Base-by-base conservation (phyloP, 208 protist genomes). In the Crithidia acanthocephali region DNA sequence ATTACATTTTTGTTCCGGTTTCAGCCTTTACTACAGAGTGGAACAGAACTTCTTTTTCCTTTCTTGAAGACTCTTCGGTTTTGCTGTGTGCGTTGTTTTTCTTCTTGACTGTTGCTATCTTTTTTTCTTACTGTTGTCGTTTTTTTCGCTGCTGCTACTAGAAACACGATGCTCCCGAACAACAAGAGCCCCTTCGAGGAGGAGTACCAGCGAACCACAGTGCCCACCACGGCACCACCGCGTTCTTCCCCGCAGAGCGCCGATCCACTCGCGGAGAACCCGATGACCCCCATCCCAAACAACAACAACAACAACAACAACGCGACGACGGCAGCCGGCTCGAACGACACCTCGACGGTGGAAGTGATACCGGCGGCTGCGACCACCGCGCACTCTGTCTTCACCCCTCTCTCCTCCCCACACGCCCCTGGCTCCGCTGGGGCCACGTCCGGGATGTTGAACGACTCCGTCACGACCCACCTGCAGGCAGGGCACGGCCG, bases 151-250 rank as follows among this genome's bases (percentile, higher is more conserved):
- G 35, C 11, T 40, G 35, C 35, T 40, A 13, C 11, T 40, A n/a
- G n/a, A n/a, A n/a, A n/a, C n/a, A n/a, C n/a, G n/a, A 78, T 78
- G 72, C 72, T 78, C 22, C 56, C 40, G 40, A 62, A 56, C 57
- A 61, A 44, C 25, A 20, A 55, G 5, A 78, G 56, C 44, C 72
- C 72, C 27, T 78, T 72, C 51, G 72, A 78, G 37, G 72, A 42
- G 65, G 72, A 78, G 58, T 72, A 68, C 40, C 65, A 68, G 58
- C 72, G 72, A 40, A 57, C 65, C 30, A 58, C 65, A 18, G 23
- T 42, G 16, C 50, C 65, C 10, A 5, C 64, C 2, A 25, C 33
- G 22, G 22, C 60, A 13, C 58, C 40, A 42, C 57, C 44, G 57
- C n/a, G 52, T 35, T 1, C 22, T 11, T 50, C 58, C 4, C 11